Conservation (phyloP, 176 grass and related monocot genomes). For the Juncus effusus region DNA sequence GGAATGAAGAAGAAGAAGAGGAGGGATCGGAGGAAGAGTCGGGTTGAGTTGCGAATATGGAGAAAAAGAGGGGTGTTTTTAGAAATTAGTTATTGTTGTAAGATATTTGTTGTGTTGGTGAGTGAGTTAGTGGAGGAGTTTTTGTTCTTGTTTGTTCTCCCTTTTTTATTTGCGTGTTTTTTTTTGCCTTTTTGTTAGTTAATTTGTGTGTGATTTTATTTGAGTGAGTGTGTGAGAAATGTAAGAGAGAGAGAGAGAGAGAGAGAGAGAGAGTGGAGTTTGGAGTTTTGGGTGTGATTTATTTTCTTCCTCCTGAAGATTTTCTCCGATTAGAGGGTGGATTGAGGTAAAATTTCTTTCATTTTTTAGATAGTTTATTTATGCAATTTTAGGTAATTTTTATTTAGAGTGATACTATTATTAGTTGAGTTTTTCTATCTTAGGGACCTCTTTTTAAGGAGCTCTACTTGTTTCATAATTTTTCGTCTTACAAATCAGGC, state of each 20-base stretch:
- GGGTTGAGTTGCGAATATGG: conserved; percentile 20
- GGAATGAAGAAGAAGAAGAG: conserved; percentile 18
- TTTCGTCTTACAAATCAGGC: too few relatives aligned
- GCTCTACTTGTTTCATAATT: too few relatives aligned
- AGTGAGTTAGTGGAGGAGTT: conserved; percentile 17
- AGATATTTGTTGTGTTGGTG: conserved; percentile 16
- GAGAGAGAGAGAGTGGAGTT: conserved; percentile 4
- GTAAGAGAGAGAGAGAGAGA: conserved; percentile 18
- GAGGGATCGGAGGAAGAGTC: conserved; percentile 23
- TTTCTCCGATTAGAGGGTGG: conserved; percentile 14
- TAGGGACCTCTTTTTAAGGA: too few relatives aligned
- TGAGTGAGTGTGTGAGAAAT: conserved; percentile 8
- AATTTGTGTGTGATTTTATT: conserved; percentile 26
- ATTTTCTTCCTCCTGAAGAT: conserved; percentile 8
- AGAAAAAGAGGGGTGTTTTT: neutral
- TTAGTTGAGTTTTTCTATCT: too few relatives aligned
- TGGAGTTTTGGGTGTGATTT: too few relatives aligned
- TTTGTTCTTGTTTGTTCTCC: neutral
- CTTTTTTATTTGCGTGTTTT: conserved; percentile 23
- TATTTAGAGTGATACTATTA: too few relatives aligned
- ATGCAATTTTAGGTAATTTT: conserved; percentile 13
- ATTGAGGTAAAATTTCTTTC: conserved; percentile 25
- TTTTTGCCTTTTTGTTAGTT: conserved; percentile 11
- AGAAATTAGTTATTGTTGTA: conserved; percentile 20
- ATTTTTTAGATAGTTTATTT: neutral